These are phyloP conservation scores for Abrus pulchellus DNA, from an alignment of 306 rosid genomes.

Conservation along the genomic window DNA sequence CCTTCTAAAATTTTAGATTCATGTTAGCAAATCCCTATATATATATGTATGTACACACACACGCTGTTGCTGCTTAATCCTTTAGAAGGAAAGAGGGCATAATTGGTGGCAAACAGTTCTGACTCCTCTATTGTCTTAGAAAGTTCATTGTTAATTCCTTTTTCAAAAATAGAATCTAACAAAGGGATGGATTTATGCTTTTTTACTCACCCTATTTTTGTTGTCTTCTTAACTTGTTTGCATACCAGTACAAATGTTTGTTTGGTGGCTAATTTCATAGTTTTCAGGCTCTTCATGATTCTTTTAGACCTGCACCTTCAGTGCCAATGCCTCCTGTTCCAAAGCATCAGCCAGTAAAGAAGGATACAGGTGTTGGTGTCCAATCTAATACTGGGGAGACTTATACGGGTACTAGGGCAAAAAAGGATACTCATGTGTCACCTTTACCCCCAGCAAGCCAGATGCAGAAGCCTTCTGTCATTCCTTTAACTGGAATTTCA, in stretches of 20 bases:
- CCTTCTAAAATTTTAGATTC: no score
- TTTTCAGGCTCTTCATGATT: conserved; percentile 74
- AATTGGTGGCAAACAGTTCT: conserved; percentile 9
- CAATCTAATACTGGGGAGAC: conserved; percentile 63
- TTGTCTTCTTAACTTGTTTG: neutral
- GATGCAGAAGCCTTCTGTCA: conserved; percentile 74
- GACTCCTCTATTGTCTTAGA: neutral
- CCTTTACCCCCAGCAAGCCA: conserved; percentile 60
- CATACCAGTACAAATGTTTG: conserved; percentile 28
- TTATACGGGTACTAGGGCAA: conserved; percentile 56
- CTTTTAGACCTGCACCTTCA: conserved; percentile 61
- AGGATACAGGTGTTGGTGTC: conserved; percentile 56
- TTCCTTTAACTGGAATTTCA: conserved; percentile 68
- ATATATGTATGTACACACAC: no score
- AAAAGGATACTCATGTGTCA: conserved; percentile 64
- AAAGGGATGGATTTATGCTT: conserved; percentile 2
- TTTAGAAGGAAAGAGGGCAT: conserved; percentile 13
- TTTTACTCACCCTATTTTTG: conserved; percentile 7
- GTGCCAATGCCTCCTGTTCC: conserved; percentile 70
- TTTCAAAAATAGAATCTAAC: neutral
- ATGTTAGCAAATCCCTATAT: no score
- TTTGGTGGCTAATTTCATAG: conserved; percentile 22
- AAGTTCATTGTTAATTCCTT: neutral
- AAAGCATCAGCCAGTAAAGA: conserved; percentile 72
- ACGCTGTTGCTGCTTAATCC: neutral